A percentile compares a stretch with the other conserved stretches of the same genome.
Conservation (phyloP, 768 basidiomycete species). For the Trametes villosa region DNA sequence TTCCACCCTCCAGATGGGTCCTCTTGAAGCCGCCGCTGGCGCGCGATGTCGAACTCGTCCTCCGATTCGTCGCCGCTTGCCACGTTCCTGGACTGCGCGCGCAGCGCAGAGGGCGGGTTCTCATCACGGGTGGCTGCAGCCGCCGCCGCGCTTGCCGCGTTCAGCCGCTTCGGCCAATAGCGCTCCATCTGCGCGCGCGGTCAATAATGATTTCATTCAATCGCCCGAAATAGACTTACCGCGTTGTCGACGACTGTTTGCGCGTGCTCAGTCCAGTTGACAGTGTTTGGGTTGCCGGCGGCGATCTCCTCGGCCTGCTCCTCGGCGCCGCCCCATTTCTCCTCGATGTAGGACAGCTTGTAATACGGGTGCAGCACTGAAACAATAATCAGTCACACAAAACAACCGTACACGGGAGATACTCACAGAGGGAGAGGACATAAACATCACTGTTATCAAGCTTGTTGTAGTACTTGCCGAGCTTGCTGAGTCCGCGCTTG, state of each 20-base stretch:
- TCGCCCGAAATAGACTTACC: background rate
- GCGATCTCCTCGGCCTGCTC: background rate
- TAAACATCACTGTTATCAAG: background rate
- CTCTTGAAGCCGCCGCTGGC: background rate
- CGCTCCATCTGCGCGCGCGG: background rate
- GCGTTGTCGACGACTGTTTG: background rate
- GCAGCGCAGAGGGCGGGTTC: background rate
- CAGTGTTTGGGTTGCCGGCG: background rate
- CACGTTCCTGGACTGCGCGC: background rate
- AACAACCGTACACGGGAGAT: background rate
- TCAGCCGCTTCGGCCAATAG: background rate
- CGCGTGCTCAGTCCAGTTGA: background rate
- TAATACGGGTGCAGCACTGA: constrained; percentile 34
- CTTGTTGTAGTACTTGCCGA: background rate
- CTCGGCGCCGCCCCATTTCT: background rate
- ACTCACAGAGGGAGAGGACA: background rate
- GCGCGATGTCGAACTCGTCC: background rate
- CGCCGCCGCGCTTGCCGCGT: no score
- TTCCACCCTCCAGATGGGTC: constrained; percentile 27
- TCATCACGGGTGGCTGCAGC: no score
- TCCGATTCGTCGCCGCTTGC: background rate
- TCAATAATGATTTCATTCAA: background rate
- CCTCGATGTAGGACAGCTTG: background rate
- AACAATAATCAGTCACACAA: no score
- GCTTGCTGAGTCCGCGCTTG: background rate